Percentiles rank a stretch among this genome's conserved stretches.
Evolutionary conservation across 306 rosid species (phyloP).

Genomic region (Cyamopsis tetragonoloba): DNA sequence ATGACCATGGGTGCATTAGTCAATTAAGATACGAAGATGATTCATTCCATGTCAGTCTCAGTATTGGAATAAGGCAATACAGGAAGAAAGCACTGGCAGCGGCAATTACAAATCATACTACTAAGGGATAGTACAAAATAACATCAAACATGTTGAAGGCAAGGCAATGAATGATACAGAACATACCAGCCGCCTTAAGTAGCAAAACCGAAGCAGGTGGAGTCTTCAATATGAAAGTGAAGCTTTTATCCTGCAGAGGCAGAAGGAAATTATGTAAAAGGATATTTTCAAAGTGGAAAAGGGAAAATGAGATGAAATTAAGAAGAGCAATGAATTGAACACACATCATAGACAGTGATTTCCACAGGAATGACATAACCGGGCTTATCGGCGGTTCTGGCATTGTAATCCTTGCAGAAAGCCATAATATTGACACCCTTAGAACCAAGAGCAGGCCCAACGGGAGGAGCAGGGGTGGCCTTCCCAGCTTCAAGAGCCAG

Average conservation of each 20-base stretch:
- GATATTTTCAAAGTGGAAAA: neutral
- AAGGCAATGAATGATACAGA: neutral
- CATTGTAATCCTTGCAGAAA: conserved; percentile 95
- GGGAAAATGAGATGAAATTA: neutral
- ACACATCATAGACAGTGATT: conserved; percentile 90
- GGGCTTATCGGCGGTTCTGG: conserved; percentile 88
- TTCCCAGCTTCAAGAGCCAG: conserved; percentile 98
- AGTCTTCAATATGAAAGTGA: conserved; percentile 87
- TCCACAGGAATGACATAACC: conserved; percentile 97
- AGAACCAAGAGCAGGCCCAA: conserved; percentile 96
- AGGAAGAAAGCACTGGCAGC: neutral
- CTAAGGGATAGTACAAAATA: neutral
- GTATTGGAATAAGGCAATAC: neutral
- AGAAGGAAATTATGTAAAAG: neutral
- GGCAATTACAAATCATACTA: neutral
- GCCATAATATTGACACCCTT: conserved; percentile 99
- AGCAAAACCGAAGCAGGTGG: conserved; percentile 97
- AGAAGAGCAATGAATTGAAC: conserved; percentile 34
- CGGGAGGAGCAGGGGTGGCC: conserved; percentile 99
- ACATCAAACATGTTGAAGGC: conserved; percentile 25
- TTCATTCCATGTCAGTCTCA: neutral
- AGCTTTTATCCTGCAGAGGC: conserved; percentile 74
- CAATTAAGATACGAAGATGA: neutral
- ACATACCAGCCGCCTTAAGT: conserved; percentile 94
- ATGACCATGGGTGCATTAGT: neutral